Evolutionary conservation across 768 basidiomycete genomes (phyloP).

Genomic region (Lactarius indigo): DNA sequence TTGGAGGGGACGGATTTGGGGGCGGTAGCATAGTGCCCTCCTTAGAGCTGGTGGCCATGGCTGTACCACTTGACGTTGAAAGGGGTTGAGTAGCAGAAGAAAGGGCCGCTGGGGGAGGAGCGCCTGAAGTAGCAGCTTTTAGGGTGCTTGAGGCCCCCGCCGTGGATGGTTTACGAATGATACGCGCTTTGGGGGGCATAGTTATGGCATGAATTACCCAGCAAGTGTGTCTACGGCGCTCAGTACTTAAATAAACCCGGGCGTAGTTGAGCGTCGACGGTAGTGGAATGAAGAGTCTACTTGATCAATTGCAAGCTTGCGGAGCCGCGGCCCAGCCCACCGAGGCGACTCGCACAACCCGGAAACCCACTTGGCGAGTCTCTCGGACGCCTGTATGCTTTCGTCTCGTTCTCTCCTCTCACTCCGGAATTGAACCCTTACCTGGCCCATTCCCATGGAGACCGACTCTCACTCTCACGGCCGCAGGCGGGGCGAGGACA

Average conservation of each 20-base stretch:
- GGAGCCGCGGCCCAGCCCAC: neutral
- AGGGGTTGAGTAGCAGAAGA: conserved; percentile 25
- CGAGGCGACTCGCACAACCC: neutral
- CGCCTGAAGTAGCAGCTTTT: conserved; percentile 4
- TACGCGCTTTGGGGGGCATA: conserved; percentile 47
- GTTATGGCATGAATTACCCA: conserved; percentile 11
- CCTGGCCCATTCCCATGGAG: conserved; percentile 13
- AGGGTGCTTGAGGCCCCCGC: conserved; percentile 3
- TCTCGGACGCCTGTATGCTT: conserved; percentile 13
- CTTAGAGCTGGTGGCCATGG: neutral
- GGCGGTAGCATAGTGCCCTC: conserved; percentile 52
- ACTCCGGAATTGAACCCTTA: conserved; percentile 1
- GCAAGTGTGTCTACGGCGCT: neutral
- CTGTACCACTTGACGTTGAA: neutral
- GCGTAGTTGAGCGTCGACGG: neutral
- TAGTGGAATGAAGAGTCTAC: neutral
- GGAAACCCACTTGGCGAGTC: neutral
- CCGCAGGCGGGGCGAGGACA: neutral
- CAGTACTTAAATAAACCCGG: neutral
- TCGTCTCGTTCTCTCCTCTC: neutral
- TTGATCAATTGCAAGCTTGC: neutral
- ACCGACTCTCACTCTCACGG: neutral
- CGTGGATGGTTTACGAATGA: conserved; percentile 34
- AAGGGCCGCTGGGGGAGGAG: conserved; percentile 28
- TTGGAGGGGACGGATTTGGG: conserved; percentile 40